Evolutionary conservation across 1,284 basidiomycete species (phyloP).

Genomic region (Polyporus tsugae): DNA sequence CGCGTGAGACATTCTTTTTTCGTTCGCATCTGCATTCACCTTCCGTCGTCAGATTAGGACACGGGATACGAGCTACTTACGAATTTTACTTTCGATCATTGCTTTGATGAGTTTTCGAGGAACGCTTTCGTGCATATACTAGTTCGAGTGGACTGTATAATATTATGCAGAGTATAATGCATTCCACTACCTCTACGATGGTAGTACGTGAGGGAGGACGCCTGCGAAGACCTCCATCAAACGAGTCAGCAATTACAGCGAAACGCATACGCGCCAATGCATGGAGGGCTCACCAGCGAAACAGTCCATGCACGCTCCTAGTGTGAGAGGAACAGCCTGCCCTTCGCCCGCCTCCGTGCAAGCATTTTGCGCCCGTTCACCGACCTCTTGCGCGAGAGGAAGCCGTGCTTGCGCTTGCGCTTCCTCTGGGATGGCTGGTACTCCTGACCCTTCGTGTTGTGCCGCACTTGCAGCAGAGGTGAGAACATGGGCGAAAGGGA

Average conservation of each 20-base stretch:
- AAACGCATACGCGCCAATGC: background rate
- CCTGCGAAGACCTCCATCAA: background rate
- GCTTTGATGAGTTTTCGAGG: slow-evolving; percentile 6
- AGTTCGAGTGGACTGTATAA: slow-evolving; percentile 13
- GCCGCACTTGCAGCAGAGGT: slow-evolving; percentile 54
- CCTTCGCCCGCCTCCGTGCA: slow-evolving; percentile 46
- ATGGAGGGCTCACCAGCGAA: background rate
- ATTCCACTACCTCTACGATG: background rate
- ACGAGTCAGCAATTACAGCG: background rate
- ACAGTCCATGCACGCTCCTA: slow-evolving; percentile 29
- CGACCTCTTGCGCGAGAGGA: slow-evolving; percentile 74
- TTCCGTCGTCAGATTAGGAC: background rate
- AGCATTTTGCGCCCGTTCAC: slow-evolving; percentile 70
- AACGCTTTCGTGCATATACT: background rate
- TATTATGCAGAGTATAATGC: slow-evolving; percentile 23
- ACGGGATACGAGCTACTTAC: background rate
- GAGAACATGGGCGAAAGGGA: slow-evolving; percentile 25
- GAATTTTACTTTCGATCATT: slow-evolving; percentile 2
- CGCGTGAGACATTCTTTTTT: slow-evolving; percentile 3
- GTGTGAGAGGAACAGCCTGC: slow-evolving; percentile 51
- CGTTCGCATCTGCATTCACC: background rate
- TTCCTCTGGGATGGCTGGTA: slow-evolving; percentile 92
- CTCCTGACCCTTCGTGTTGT: slow-evolving; percentile 68
- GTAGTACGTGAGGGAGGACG: background rate
- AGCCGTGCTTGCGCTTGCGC: slow-evolving; percentile 90